Conservation (phyloP, 2,329 filamentous ascomycete genomes). For the Phymatotrichopsis omnivora region DNA sequence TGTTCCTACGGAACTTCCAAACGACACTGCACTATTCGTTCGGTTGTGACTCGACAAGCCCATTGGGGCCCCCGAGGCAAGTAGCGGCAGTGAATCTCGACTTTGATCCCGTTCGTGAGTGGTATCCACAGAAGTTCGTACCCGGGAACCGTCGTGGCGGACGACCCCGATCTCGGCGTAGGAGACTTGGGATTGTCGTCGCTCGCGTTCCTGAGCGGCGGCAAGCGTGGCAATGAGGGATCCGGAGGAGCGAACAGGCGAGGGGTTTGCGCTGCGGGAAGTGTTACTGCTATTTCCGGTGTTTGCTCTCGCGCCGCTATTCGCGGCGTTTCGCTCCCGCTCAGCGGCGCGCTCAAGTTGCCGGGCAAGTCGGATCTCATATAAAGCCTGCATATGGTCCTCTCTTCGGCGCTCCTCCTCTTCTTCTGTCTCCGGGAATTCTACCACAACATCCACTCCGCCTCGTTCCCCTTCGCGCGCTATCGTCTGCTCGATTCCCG, state of each 20-base stretch:
- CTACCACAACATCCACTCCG: constrained; percentile 82
- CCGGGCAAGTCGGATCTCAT: constrained; percentile 73
- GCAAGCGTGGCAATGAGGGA: constrained; percentile 26
- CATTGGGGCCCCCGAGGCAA: constrained; percentile 62
- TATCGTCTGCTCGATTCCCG: constrained; percentile 70
- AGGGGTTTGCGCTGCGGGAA: constrained; percentile 12
- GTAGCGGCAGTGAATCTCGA: constrained; percentile 55
- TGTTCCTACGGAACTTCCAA: background rate
- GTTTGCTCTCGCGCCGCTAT: constrained; percentile 5
- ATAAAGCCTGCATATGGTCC: constrained; percentile 84
- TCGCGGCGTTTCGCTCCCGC: constrained; percentile 15
- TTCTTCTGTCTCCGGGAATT: constrained; percentile 69
- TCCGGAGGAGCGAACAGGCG: constrained; percentile 17
- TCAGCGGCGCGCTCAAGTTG: constrained; percentile 50
- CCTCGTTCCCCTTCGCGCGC: constrained; percentile 83
- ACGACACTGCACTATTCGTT: constrained; percentile 9
- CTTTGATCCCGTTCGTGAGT: no score
- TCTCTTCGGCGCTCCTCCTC: constrained; percentile 71
- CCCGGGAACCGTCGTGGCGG: constrained; percentile 63
- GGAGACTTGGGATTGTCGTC: constrained; percentile 62
- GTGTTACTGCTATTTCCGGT: background rate
- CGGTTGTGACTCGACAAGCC: constrained; percentile 26
- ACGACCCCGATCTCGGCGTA: constrained; percentile 69
- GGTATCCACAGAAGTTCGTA: constrained; percentile 63
- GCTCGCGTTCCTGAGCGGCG: constrained; percentile 49